Conservation (phyloP, 352 stramenopile species). For the Phytophthora fragariae region DNA sequence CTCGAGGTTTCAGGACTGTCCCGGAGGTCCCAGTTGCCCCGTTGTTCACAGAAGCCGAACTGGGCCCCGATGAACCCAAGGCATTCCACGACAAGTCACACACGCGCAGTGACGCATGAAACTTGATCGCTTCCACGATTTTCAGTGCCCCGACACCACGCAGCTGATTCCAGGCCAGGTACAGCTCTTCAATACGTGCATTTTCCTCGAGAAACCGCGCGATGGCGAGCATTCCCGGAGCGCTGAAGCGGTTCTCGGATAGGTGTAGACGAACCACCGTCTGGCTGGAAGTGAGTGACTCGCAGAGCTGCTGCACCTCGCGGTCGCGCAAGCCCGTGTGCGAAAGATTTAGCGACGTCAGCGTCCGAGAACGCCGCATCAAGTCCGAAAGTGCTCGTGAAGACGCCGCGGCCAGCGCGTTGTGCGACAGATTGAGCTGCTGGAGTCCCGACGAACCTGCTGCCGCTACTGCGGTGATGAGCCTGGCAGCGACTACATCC, state of each 20-base stretch:
- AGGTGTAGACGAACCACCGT: constrained; percentile 68
- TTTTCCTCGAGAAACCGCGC: constrained; percentile 81
- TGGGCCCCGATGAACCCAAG: constrained; percentile 50
- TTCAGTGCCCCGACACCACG: constrained; percentile 74
- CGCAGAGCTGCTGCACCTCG: constrained; percentile 74
- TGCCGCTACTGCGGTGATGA: constrained; percentile 48
- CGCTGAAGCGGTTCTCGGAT: constrained; percentile 78
- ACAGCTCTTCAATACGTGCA: constrained; percentile 78
- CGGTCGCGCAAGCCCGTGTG: constrained; percentile 71
- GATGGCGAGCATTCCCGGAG: constrained; percentile 65
- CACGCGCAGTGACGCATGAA: constrained; percentile 72
- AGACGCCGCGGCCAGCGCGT: constrained; percentile 49
- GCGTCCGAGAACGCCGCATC: constrained; percentile 53
- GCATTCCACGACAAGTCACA: constrained; percentile 85
- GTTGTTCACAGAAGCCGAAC: constrained; percentile 6
- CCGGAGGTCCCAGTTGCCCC: not conserved
- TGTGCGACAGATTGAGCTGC: constrained; percentile 75
- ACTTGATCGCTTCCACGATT: constrained; percentile 78
- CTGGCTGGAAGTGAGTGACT: constrained; percentile 77
- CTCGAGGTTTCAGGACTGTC: constrained; percentile 42
- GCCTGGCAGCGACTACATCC: constrained; percentile 59
- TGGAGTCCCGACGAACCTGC: constrained; percentile 42
- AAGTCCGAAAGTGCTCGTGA: constrained; percentile 52
- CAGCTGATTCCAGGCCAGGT: constrained; percentile 80
- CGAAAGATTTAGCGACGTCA: constrained; percentile 70